Evolutionary conservation across 257 asterid genomes (phyloP), one percentile per base, ranked within the genome.

Genomic region (Forsythia suspensa): DNA sequence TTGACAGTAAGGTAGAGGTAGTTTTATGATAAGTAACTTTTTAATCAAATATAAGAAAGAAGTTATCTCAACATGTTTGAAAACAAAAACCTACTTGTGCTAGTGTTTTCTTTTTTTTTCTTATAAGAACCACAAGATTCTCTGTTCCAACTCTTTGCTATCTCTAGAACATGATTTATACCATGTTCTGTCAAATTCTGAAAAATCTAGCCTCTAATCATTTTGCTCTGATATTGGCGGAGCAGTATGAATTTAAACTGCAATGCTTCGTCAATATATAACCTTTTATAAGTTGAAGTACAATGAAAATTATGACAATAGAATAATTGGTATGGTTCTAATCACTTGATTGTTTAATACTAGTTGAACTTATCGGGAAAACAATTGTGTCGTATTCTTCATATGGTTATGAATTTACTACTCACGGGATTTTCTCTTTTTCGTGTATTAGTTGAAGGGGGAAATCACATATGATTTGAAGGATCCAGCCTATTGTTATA

Each of bases 401-500:
- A 2, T 11, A 16, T 55, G 65, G 16, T 55, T 55, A 55, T 18
- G 65, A 16, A 55, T 55, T 75, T 34, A 70, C 1, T 44, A 59
- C 80, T 76, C 55, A 43, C 68, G 42, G 34, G 44, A 72, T 29
- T n/a, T 70, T 80, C 44, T 63, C 66, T 21, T 63, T 82, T 76
- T 61, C 71, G n/a, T n/a, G 78, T 83, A 77, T 79, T 86, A 95
- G 99, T 72, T 88, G 77, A 92, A 90, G 87, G 94, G n/a, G 83
- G 99, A 95, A 84, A 86, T 95, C 75, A 85, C 97, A 29, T 95
- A 92, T 74, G 97, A 95, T 79, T 77, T 95, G 87, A 93, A 93
- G 91, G 99, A 95, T 87, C 96, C 88, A 52, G 99, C 99, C 74
- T 89, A 85, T 74, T 92, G 98, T 78, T 95, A 88, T 78, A 86